Evolutionary conservation across 1,284 basidiomycete species (phyloP).

Genomic region (Fistulina hepatica): DNA sequence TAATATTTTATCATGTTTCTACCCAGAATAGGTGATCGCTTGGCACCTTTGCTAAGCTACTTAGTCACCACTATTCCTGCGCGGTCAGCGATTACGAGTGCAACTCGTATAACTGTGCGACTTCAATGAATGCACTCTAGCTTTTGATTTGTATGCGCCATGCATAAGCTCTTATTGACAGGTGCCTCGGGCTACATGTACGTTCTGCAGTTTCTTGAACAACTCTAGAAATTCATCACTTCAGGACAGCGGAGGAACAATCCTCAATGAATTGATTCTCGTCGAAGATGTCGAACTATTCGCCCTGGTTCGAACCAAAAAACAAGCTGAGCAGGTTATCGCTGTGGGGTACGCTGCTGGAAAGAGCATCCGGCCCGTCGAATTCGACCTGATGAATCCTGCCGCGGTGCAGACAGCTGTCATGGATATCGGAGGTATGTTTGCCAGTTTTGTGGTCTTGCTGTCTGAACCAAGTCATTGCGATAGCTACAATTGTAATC

Average conservation of each 20-base stretch:
- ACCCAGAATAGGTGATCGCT: too few species aligned
- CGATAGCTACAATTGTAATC: constrained; percentile 11
- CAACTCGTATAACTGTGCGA: too few species aligned
- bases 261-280: constrained; percentile 7
- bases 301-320: constrained; percentile 9
- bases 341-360: too few species aligned
- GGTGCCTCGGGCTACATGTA: constrained; percentile 14
- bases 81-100: too few species aligned
- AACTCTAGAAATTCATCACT: neutral
- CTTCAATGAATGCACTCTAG: too few species aligned
- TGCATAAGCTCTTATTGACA: constrained; percentile 5
- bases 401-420: constrained; percentile 6
- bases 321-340: constrained; percentile 8
- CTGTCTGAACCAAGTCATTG: too few species aligned
- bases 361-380: constrained; percentile 1
- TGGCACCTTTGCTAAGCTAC: too few species aligned
- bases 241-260: constrained; percentile 11
- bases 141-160: too few species aligned
- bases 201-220: neutral
- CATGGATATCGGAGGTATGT: constrained; percentile 8
- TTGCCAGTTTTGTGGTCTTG: too few species aligned
- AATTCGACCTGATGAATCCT: constrained; percentile 7
- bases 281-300: constrained; percentile 6
- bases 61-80: too few species aligned
- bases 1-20: too few species aligned